These are phyloP conservation scores for Penicillium sp. DNA, from an alignment of 2,329 filamentous ascomycete species.

Conservation along the genomic window DNA sequence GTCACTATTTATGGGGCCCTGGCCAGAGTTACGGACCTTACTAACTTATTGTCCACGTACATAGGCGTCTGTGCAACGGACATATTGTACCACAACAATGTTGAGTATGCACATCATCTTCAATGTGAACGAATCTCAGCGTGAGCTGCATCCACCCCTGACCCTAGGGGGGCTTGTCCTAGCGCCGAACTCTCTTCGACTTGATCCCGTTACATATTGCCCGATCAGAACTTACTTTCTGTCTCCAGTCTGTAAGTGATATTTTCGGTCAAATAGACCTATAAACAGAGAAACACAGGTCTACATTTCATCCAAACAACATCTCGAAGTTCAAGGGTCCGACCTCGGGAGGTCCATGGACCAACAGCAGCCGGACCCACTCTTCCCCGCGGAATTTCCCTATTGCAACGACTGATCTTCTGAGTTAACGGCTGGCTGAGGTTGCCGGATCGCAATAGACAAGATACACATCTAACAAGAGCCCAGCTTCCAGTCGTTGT, in stretches of 20 bases:
- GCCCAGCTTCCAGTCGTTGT: neutral
- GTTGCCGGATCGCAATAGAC: no score
- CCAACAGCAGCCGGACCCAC: neutral
- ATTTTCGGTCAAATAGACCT: neutral
- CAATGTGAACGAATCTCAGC: no score
- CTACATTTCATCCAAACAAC: neutral
- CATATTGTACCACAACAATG: no score
- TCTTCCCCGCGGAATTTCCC: conserved; percentile 1
- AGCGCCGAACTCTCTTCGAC: no score
- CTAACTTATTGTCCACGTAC: no score
- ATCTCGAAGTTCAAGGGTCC: neutral
- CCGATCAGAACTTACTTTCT: no score
- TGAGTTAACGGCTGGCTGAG: neutral
- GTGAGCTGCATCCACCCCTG: no score
- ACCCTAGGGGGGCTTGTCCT: no score
- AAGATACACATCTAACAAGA: neutral
- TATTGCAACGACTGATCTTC: neutral
- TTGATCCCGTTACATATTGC: neutral
- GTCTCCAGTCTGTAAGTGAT: neutral
- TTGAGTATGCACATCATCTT: no score
- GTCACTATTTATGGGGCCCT: no score
- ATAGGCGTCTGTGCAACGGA: no score
- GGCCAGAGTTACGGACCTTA: no score
- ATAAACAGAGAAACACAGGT: neutral
- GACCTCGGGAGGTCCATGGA: neutral